Evolutionary conservation across 169 alveolate genomes (phyloP).

Genomic region (Plasmodium relictum): DNA sequence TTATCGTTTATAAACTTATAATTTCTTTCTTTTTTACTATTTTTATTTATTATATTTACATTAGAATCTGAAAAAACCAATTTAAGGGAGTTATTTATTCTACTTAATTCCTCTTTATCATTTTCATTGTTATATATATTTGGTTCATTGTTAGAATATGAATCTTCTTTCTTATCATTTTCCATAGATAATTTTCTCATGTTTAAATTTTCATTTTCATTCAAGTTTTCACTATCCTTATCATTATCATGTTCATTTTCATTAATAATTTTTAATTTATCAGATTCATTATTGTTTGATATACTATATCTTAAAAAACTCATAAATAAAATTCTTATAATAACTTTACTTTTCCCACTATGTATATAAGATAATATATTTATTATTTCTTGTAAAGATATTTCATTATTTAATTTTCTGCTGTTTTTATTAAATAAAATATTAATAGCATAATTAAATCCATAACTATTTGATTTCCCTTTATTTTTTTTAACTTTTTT

Average conservation of each 20-base stretch:
- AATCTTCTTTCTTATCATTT: constrained; percentile 17
- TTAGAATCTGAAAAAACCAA: constrained; percentile 49
- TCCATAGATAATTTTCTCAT: background rate
- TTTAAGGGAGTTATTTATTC: constrained; percentile 20
- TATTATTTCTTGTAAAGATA: constrained; percentile 70
- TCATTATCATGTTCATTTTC: constrained; percentile 3
- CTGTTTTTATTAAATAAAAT: constrained; percentile 50
- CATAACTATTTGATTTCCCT: constrained; percentile 25
- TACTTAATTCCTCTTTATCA: background rate
- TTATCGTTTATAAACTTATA: constrained; percentile 56
- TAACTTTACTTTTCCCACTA: constrained; percentile 14
- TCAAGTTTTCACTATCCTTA: background rate
- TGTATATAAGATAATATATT: constrained; percentile 59
- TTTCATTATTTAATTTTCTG: constrained; percentile 50
- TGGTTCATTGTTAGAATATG: background rate
- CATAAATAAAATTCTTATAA: constrained; percentile 37
- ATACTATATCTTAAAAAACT: constrained; percentile 57
- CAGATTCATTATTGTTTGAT: constrained; percentile 16
- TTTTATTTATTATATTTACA: constrained; percentile 47
- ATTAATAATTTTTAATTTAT: background rate
- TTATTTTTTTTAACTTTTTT: constrained; percentile 14
- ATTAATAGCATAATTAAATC: constrained; percentile 59
- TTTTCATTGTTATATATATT: background rate
- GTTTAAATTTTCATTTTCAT: background rate
- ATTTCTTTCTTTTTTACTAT: constrained; percentile 61